Conservation (phyloP, 169 alveolate genomes). For the Plasmodium ovale region DNA sequence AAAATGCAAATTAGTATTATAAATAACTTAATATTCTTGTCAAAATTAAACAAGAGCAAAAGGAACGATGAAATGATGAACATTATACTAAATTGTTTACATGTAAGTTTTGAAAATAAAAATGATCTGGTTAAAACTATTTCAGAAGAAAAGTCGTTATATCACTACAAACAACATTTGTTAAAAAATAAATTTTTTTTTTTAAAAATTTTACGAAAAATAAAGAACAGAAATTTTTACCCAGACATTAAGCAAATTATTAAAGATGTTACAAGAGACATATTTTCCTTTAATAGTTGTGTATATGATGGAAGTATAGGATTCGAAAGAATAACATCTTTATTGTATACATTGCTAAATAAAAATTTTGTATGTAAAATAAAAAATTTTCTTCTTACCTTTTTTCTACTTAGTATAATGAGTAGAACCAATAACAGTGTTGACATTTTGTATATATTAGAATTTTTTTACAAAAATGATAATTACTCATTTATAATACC, state of each 20-base stretch:
- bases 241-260: conserved; percentile 69
- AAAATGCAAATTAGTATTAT: conserved; percentile 30
- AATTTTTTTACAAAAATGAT: conserved; percentile 44
- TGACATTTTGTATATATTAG: conserved; percentile 62
- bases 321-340: conserved; percentile 11
- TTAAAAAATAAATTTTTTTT: conserved; percentile 63
- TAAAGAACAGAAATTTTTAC: conserved; percentile 30
- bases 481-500: conserved; percentile 48
- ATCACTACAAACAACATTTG: conserved; percentile 36
- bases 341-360: conserved; percentile 30
- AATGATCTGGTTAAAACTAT: conserved; percentile 22
- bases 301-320: conserved; percentile 72
- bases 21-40: conserved; percentile 39
- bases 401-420: conserved; percentile 54
- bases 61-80: conserved; percentile 1
- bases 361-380: conserved; percentile 17
- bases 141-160: conserved; percentile 39
- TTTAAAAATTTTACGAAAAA: conserved; percentile 53
- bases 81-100: conserved; percentile 9
- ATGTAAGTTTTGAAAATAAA: conserved; percentile 40
- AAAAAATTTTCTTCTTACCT: conserved; percentile 11
- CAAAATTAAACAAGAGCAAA: conserved; percentile 26
- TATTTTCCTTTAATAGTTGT: conserved; percentile 53
- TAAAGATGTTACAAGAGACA: conserved; percentile 65
- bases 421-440: conserved; percentile 75